Percentiles rank a stretch among this genome's conserved stretches.
Evolutionary conservation across 345 rosid genomes (phyloP).

Genomic region (Litchi chinensis): DNA sequence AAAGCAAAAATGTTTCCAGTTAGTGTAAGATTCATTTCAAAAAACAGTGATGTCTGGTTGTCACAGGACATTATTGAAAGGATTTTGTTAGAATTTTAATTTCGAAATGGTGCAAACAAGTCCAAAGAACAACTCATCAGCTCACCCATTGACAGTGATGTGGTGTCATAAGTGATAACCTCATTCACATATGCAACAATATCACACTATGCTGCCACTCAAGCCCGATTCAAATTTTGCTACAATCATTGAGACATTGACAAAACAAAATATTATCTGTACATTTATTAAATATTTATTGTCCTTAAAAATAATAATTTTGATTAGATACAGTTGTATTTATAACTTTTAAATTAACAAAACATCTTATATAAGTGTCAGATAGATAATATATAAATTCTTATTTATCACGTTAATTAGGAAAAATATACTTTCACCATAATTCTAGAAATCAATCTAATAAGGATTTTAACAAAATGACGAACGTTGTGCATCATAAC

Average conservation of each 20-base stretch:
- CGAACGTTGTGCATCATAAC: no score
- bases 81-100: background rate
- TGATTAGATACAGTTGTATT: no score
- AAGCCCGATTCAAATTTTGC: background rate
- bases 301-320: no score
- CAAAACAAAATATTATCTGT: background rate
- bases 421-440: no score
- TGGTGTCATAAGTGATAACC: background rate
- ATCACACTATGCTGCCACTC: background rate
- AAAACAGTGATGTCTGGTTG: background rate
- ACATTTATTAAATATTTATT: background rate
- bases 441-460: no score
- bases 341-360: no score
- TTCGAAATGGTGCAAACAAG: background rate
- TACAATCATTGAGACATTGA: background rate
- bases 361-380: no score
- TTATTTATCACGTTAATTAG: no score
- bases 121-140: conserved; percentile 3
- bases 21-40: background rate
- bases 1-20: no score
- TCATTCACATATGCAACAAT: background rate
- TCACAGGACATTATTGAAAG: conserved; percentile 1
- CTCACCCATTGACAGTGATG: background rate
- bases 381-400: no score
- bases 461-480: no score